A percentile compares a stretch with the other conserved stretches of the same genome.
These are phyloP conservation scores for Ceratobasidium sp. DNA, from an alignment of 1,284 basidiomycete genomes.

Conservation along the genomic window DNA sequence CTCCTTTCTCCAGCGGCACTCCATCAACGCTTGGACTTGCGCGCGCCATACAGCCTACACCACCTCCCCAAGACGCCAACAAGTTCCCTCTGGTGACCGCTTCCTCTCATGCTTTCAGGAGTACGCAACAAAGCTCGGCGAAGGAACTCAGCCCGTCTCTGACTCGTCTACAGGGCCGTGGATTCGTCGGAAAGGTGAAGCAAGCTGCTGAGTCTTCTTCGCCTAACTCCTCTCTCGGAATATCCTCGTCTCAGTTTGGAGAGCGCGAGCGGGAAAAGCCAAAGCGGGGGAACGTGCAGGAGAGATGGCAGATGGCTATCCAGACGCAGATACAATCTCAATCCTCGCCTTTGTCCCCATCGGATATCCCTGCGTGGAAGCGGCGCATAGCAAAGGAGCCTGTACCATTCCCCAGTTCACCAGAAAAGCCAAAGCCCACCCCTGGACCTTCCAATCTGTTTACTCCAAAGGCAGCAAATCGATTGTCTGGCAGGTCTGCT, in stretches of 20 bases:
- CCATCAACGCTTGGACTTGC: slow-evolving; percentile 59
- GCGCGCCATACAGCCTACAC: slow-evolving; percentile 63
- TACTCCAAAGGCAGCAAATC: slow-evolving; percentile 1
- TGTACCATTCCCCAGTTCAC: slow-evolving; percentile 11
- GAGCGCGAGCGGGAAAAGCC: slow-evolving; percentile 45
- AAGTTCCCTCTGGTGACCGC: slow-evolving; percentile 52
- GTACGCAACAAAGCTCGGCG: slow-evolving; percentile 53
- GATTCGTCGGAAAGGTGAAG: slow-evolving; percentile 75
- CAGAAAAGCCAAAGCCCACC: neutral
- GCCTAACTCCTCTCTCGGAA: slow-evolving; percentile 19
- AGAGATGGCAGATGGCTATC: slow-evolving; percentile 63
- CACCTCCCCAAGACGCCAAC: slow-evolving; percentile 46
- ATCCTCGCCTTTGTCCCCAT: slow-evolving; percentile 14
- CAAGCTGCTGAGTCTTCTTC: slow-evolving; percentile 57
- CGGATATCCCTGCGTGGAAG: slow-evolving; percentile 31
- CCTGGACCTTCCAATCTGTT: slow-evolving; percentile 4
- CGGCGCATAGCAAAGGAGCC: slow-evolving; percentile 7
- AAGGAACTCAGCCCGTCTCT: slow-evolving; percentile 81
- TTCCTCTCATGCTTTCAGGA: slow-evolving; percentile 66
- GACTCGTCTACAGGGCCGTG: slow-evolving; percentile 77
- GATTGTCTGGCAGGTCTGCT: slow-evolving; percentile 8
- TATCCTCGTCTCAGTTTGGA: slow-evolving; percentile 30
- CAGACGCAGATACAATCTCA: slow-evolving; percentile 14
- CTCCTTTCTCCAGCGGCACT: slow-evolving; percentile 43
- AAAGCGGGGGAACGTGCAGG: slow-evolving; percentile 60